These are phyloP conservation scores for Astrocystis sublimbata DNA, from an alignment of 495 filamentous ascomycete genomes.

Conservation along the genomic window DNA sequence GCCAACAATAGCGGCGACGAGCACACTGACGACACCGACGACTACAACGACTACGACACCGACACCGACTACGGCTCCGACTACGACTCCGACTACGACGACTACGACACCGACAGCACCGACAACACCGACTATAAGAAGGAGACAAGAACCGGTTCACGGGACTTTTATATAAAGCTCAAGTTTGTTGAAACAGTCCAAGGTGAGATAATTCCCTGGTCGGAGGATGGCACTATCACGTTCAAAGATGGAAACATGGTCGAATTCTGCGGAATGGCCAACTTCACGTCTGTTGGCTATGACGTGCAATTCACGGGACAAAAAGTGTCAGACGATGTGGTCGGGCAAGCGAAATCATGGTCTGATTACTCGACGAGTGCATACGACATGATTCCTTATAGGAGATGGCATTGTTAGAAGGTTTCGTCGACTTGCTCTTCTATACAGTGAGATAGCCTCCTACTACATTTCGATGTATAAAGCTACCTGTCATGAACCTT, in stretches of 20 bases:
- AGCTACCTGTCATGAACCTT: too few species aligned
- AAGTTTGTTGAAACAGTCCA: constrained; percentile 29
- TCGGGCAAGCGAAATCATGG: constrained; percentile 16
- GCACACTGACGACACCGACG: neutral
- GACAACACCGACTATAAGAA: constrained; percentile 3
- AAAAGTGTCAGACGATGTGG: constrained; percentile 19
- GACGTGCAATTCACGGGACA: constrained; percentile 25
- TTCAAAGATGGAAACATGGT: constrained; percentile 28
- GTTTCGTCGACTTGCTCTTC: neutral
- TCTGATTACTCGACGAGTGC: constrained; percentile 21
- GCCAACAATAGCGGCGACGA: too few species aligned
- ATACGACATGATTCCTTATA: constrained; percentile 20
- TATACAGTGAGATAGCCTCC: too few species aligned
- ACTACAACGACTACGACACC: neutral
- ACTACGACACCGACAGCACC: constrained; percentile 25
- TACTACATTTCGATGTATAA: too few species aligned
- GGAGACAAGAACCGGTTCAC: too few species aligned
- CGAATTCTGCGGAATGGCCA: constrained; percentile 23
- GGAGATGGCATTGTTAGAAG: constrained; percentile 24
- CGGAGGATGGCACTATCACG: constrained; percentile 26
- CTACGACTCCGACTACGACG: neutral
- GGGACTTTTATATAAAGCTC: constrained; percentile 22
- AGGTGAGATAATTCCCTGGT: constrained; percentile 18
- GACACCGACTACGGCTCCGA: constrained; percentile 2
- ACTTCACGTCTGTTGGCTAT: constrained; percentile 18